Conservation (phyloP, 345 rosid species). For the Erucastrum elatum region DNA sequence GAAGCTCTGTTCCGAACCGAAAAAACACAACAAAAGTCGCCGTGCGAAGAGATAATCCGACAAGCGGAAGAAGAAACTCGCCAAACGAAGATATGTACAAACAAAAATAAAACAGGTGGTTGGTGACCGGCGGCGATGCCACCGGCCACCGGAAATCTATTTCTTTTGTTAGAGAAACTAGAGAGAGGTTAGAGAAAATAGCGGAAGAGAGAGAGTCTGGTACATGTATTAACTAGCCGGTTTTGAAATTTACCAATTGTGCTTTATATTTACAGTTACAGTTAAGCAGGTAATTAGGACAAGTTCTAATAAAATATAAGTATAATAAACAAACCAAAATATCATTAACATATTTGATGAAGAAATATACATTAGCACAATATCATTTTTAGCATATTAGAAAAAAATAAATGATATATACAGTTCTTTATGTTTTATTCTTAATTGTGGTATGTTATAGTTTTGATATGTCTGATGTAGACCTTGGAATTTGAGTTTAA, state of each 20-base stretch:
- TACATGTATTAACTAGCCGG: no score
- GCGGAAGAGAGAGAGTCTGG: no score
- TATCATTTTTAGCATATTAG: background rate
- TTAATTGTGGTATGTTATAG: background rate
- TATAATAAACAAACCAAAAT: background rate
- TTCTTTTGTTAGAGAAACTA: no score
- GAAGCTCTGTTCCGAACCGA: background rate
- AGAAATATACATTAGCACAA: background rate
- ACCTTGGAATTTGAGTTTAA: no score
- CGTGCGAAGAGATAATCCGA: background rate
- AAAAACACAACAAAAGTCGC: background rate
- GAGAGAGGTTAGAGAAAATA: no score
- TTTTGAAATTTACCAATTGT: no score
- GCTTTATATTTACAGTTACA: background rate
- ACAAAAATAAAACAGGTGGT: no score
- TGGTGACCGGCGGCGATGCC: no score
- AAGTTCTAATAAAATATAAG: background rate
- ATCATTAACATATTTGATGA: background rate
- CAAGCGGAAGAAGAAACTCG: no score
- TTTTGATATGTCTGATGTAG: no score
- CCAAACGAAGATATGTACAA: no score
- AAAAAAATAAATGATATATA: background rate
- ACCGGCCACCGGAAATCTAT: no score
- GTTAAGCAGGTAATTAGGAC: background rate
- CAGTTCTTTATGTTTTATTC: background rate